Conservation (phyloP, 352 stramenopile species). For the Phytophthora tubulina region DNA sequence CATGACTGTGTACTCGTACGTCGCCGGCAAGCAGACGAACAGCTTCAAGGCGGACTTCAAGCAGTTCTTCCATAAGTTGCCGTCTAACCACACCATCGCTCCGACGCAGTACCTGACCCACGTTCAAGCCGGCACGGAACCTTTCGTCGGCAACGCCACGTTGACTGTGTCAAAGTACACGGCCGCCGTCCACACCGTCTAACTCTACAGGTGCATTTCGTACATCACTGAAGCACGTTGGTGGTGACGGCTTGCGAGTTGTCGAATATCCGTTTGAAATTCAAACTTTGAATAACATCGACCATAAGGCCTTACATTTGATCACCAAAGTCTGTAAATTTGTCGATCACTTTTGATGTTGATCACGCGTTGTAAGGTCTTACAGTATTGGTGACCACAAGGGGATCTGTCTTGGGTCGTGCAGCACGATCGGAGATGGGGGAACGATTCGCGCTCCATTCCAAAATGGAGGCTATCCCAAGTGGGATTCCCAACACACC, state of each 20-base stretch:
- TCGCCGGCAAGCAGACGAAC: constrained; percentile 33
- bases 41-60: constrained; percentile 42
- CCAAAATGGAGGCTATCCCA: too few relatives aligned
- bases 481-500: too few relatives aligned
- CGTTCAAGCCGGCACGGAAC: constrained; percentile 34
- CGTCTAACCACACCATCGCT: constrained; percentile 14
- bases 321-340: not conserved
- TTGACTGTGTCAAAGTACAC: constrained; percentile 37
- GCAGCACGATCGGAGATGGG: too few relatives aligned
- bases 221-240: too few relatives aligned
- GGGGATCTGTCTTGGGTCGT: too few relatives aligned
- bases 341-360: not conserved
- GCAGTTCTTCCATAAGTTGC: constrained; percentile 33
- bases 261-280: too few relatives aligned
- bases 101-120: constrained; percentile 32
- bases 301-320: not conserved
- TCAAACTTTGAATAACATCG: constrained; percentile 3
- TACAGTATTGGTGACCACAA: too few relatives aligned
- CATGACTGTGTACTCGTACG: constrained; percentile 45
- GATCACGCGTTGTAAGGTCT: too few relatives aligned
- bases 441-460: too few relatives aligned
- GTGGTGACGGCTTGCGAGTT: too few relatives aligned
- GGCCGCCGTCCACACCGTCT: constrained; percentile 19
- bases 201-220: too few relatives aligned
- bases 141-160: constrained; percentile 32